Base-by-base conservation (phyloP, 2,329 filamentous ascomycete genomes). In the Aspergillus quadricinctus region DNA sequence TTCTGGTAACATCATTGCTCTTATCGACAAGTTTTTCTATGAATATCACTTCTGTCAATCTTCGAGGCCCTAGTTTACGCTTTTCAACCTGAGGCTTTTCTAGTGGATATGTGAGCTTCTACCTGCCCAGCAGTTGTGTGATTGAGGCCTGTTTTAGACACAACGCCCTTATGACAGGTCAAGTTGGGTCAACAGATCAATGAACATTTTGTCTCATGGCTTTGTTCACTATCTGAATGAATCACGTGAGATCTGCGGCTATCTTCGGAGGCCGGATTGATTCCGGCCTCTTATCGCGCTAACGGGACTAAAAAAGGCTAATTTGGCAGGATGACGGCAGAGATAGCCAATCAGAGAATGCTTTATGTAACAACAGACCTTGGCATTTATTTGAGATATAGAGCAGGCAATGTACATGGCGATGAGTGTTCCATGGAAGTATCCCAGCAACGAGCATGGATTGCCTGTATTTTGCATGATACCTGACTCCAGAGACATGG, bases 211-310 rank as follows among this genome's bases (percentile, higher is more conserved):
- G n/a, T n/a, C n/a, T n/a, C n/a, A n/a, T n/a, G n/a, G n/a, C n/a
- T n/a, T n/a, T n/a, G n/a, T n/a, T n/a, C n/a, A n/a, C n/a, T 35
- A 37, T 46, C 19, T 46, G 21, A 3, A 46, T 35, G 5, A 8
- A 7, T 46, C 43, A 46, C 43, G 43, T 46, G 43, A 1, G 23
- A 46, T 27, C 23, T 27, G 52, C 70, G 70, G 70, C 56, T 70
- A 71, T 61, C 64, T 48, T 54, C 70, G 70, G 70, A 75, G 72
- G 72, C 72, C 73, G 72, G 73, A 58, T 64, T 59, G 65, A 74
- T 74, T 74, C 73, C 73, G 74, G 73, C 73, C 73, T 74, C 66
- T 56, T 66, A 59, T 61, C 62, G 43, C 43, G 43, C 43, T 27
- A 46, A 46, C 21, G 43, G 11, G 10, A 61, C 66, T 66, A 65